A percentile compares a stretch with the other conserved stretches of the same genome.
Evolutionary conservation across 2,329 filamentous ascomycete genomes (phyloP).

Genomic region (Ophiostoma triangulosporum): DNA sequence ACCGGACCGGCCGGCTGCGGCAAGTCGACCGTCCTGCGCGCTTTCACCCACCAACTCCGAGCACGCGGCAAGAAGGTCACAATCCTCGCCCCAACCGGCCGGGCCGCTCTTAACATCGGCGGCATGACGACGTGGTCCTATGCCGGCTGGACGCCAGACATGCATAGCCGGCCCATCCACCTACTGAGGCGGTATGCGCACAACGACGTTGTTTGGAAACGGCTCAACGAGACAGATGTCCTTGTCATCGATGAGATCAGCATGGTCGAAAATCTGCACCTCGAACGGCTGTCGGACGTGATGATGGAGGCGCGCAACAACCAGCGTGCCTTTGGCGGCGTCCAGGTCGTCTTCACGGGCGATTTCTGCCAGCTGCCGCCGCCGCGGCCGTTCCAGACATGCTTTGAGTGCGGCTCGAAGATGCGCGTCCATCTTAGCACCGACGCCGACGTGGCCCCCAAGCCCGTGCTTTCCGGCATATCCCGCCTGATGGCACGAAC

Average conservation of each 20-base stretch:
- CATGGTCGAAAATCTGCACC: conserved; percentile 45
- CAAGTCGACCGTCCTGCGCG: conserved; percentile 41
- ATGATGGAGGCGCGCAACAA: conserved; percentile 25
- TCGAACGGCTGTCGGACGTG: conserved; percentile 36
- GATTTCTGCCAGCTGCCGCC: conserved; percentile 50
- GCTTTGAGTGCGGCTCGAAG: conserved; percentile 32
- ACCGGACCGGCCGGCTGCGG: conserved; percentile 50
- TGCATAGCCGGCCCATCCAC: conserved; percentile 28
- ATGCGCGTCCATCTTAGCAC: conserved; percentile 12
- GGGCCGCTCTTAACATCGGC: conserved; percentile 41
- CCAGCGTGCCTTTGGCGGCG: conserved; percentile 27
- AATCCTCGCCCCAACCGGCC: conserved; percentile 46
- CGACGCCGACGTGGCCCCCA: neutral
- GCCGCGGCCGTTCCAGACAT: conserved; percentile 41
- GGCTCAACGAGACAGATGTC: conserved; percentile 33
- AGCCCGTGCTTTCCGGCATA: neutral
- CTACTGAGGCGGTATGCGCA: conserved; percentile 15
- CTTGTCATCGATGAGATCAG: conserved; percentile 53
- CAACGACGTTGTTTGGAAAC: conserved; percentile 16
- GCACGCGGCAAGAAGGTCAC: conserved; percentile 26
- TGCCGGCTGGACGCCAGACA: conserved; percentile 39
- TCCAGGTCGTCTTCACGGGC: conserved; percentile 42
- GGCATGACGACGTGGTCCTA: conserved; percentile 44
- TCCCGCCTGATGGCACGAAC: neutral
- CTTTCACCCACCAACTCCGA: conserved; percentile 28